Evolutionary conservation across 306 rosid genomes (phyloP), one percentile per base, ranked within the genome.

Genomic region (Rosa lucieae): DNA sequence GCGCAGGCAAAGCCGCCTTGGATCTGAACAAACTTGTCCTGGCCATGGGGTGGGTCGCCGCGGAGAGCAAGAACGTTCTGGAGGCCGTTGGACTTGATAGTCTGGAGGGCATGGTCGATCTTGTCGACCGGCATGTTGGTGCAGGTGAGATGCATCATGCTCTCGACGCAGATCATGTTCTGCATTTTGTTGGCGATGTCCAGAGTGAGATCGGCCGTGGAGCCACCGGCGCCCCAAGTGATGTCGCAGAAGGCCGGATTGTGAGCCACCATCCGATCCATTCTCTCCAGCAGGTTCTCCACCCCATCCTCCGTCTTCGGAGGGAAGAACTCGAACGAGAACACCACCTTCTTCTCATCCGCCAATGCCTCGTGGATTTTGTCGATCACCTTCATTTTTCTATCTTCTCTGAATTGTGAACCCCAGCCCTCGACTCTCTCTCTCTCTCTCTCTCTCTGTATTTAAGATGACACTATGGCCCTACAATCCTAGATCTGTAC

Each of bases 171-270:
- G n/a, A 93, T 82, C 74, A 84, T 70, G 79, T 96, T 96, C 93
- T 96, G 99, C 97, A 96, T 96, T 86, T 80, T 89, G 81, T 92
- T 91, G 3, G 99, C 88, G 17, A 96, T 96, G 83, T 93, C 96
- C 56, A 96, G 85, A 3, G 98, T 96, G 66, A 96, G 85, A 87
- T 96, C 98, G 6, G 98, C 98, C 0, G 98, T 93, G 23, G 98
- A 85, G 47, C 99, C 99, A 44, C 99, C 98, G 8, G 98, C 98
- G 18, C 99, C 99, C 99, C 99, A 91, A 3, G 99, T 96, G 59
- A 96, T 93, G 79, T 96, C 99, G 61, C 99, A 96, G 84, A 93
- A 96, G 3, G 96, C 20, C 7, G 99, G 98, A 76, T 87, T 90
- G 78, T 96, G 98, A 1, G 96, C 91, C 49, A 96, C 98, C 98